Evolutionary conservation across 768 basidiomycete species (phyloP), one percentile per base, ranked within the genome.

Genomic region (Myochromella boudieri): DNA sequence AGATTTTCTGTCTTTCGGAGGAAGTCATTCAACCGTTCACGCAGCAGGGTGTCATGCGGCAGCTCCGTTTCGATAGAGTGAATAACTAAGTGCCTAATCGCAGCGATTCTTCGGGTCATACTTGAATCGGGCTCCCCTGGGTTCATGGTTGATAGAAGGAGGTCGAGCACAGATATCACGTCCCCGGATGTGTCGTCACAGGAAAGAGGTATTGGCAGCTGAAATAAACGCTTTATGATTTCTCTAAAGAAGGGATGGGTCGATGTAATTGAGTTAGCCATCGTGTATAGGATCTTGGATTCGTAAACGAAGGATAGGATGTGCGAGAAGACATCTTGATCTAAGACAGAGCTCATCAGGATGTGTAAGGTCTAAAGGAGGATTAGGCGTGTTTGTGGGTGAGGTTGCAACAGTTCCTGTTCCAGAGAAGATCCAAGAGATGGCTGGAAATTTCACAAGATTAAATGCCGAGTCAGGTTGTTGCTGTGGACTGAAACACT

Each of bases 301-400:
- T 53, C 46, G 21, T 44, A 37, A 9, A 55, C 37, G 24, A 42
- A 47, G 2, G 51, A 50, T 8, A 55, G 48, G 15, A 58, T 48
- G 21, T 18, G 34, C 6, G 53, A 50, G 31, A 58, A 58, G 14
- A 55, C 48, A 45, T 55, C 56, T 6, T 18, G 20, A 34, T 54
- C 37, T 28, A 54, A 11, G n/a, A 28, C 37, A 1, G 12, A 18
- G 33, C 7, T 11, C 48, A 49, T 49, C 20, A n/a, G n/a, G n/a
- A n/a, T n/a, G n/a, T n/a, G n/a, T n/a, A n/a, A n/a, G n/a, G n/a
- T n/a, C n/a, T n/a, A n/a, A n/a, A n/a, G n/a, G n/a, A n/a, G n/a
- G n/a, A n/a, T n/a, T n/a, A n/a, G n/a, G n/a, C n/a, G n/a, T n/a
- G n/a, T n/a, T n/a, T n/a, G n/a, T n/a, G n/a, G n/a, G n/a, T n/a